Evolutionary conservation across 495 filamentous ascomycete genomes (phyloP), one percentile per base, ranked within the genome.

Genomic region (Neurospora hispaniola): DNA sequence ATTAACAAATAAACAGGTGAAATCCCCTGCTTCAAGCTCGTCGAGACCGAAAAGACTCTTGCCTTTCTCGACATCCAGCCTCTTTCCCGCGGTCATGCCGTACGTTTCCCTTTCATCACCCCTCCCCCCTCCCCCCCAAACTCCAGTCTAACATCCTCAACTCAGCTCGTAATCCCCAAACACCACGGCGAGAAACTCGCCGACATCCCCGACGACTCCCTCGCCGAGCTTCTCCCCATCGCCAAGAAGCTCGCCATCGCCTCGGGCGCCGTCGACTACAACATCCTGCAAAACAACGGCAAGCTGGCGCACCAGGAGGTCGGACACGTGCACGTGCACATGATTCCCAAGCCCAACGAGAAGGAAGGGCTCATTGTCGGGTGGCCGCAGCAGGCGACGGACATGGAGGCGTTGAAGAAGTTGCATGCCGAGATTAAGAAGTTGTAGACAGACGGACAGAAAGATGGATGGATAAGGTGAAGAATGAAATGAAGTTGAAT

Each of bases 51-150:
- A 41, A 96, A 94, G 86, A 92, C 96, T 73, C 87, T 97, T 18
- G 96, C 96, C 6, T 99, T 99, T 85, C 91, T 99, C 76, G 96
- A 99, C 83, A 97, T 98, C 84, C 88, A 92, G 76, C 96, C 96
- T 18, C 85, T 98, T 4, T 92, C 89, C 80, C 85, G 85, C 72
- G 94, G 96, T 68, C 94, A 98, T 79, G 90, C 92, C 72, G 92
- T 94, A 82, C 59, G 72, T 3, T 3, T 31, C 27, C 27, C 27
- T 3, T 31, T 31, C 2, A 31, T 31, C 23, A 3, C 11, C 31
- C 40, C 18, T 10, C 8, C 66, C 71, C 8, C 38, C 14, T 27
- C 12, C n/a, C 35, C 54, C 5, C 35, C 4, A 38, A 38, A 38
- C 4, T 5, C 5, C 4, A 38, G 35, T 38, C 23, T 40, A n/a